Evolutionary conservation across 768 basidiomycete genomes (phyloP).

Genomic region (Boletus reticulatus): DNA sequence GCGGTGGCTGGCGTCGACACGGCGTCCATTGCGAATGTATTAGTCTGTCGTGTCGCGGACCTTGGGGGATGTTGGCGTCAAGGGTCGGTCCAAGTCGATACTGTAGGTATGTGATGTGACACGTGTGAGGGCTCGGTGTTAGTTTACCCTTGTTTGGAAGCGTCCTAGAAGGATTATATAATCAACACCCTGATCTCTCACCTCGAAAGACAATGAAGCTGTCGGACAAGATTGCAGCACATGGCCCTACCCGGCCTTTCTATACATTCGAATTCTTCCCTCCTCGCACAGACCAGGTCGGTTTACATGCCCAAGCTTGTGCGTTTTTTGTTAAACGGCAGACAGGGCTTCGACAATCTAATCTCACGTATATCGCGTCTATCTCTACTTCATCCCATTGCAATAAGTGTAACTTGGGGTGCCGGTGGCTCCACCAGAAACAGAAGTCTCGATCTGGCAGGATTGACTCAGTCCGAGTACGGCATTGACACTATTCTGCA

Average conservation of each 20-base stretch:
- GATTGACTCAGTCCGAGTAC: slow-evolving; percentile 67
- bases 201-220: slow-evolving; percentile 62
- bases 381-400: slow-evolving; percentile 72
- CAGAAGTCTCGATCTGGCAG: slow-evolving; percentile 83
- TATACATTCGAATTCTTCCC: slow-evolving; percentile 98
- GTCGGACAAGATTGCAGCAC: slow-evolving; percentile 58
- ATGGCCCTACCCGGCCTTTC: slow-evolving; percentile 56
- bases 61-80: background rate
- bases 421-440: slow-evolving; percentile 93
- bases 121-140: background rate
- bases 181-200: background rate
- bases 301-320: background rate
- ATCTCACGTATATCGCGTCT: slow-evolving; percentile 84
- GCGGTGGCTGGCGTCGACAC: slow-evolving; percentile 68
- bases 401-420: slow-evolving; percentile 95
- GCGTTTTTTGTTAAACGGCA: slow-evolving; percentile 1
- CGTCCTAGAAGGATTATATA: slow-evolving; percentile 2
- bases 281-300: slow-evolving; percentile 86
- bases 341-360: slow-evolving; percentile 88
- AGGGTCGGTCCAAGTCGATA: slow-evolving; percentile 15
- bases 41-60: background rate
- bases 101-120: background rate
- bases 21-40: slow-evolving; percentile 42
- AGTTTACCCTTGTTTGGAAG: slow-evolving; percentile 30
- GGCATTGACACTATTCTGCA: slow-evolving; percentile 88